Conservation (phyloP, 192 early-diverging fungal genomes). For the Mortierella alpina region DNA sequence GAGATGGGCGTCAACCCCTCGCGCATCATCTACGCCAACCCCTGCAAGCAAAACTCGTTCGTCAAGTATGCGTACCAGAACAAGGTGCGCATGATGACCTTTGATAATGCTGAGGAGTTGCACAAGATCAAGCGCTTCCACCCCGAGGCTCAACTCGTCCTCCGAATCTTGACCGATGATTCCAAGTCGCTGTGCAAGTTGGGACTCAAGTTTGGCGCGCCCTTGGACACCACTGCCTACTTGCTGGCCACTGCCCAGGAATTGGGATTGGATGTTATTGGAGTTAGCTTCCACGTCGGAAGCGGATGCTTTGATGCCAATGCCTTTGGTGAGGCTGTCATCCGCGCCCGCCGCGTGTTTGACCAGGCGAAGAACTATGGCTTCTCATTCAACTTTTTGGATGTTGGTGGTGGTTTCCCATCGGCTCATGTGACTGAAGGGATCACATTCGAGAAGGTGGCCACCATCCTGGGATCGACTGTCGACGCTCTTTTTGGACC, state of each 20-base stretch:
- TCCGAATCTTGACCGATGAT: slow-evolving; percentile 96
- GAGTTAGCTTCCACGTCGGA: slow-evolving; percentile 96
- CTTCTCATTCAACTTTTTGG: slow-evolving; percentile 78
- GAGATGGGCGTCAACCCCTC: slow-evolving; percentile 75
- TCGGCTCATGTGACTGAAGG: slow-evolving; percentile 79
- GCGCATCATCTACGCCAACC: slow-evolving; percentile 97
- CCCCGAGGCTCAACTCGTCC: slow-evolving; percentile 88
- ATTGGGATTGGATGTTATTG: slow-evolving; percentile 89
- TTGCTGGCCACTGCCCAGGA: slow-evolving; percentile 82
- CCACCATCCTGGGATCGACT: slow-evolving; percentile 78
- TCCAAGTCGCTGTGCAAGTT: slow-evolving; percentile 91
- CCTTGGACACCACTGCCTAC: slow-evolving; percentile 69
- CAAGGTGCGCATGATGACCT: slow-evolving; percentile 94
- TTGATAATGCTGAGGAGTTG: slow-evolving; percentile 99
- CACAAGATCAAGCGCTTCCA: slow-evolving; percentile 88
- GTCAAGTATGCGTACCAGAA: slow-evolving; percentile 84
- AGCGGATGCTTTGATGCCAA: slow-evolving; percentile 91
- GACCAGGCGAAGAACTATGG: slow-evolving; percentile 83
- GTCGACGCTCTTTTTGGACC: slow-evolving; percentile 84
- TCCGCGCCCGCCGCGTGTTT: slow-evolving; percentile 87
- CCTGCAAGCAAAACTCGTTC: slow-evolving; percentile 98
- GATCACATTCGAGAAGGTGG: slow-evolving; percentile 88
- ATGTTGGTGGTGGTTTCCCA: slow-evolving; percentile 97
- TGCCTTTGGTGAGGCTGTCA: slow-evolving; percentile 92
- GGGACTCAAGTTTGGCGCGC: slow-evolving; percentile 97